These are phyloP conservation scores for Ceratocystis colombiana DNA, from an alignment of 2,329 filamentous ascomycete genomes.

Conservation along the genomic window DNA sequence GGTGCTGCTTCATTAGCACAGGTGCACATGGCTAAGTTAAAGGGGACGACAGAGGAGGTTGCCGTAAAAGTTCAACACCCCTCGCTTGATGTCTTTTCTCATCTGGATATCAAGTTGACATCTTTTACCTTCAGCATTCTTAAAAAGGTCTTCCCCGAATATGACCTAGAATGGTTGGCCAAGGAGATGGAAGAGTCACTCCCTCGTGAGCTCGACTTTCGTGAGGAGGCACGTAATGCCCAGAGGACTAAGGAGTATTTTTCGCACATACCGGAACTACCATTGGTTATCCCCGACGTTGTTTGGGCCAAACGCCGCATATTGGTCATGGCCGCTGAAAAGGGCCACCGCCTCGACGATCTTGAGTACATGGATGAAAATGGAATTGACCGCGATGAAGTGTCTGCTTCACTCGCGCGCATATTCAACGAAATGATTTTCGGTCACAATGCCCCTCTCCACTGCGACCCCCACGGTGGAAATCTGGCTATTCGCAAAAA, in stretches of 20 bases:
- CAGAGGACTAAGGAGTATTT: conserved; percentile 73
- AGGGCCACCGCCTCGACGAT: conserved; percentile 79
- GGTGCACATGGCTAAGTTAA: conserved; percentile 78
- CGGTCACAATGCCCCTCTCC: conserved; percentile 72
- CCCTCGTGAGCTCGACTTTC: conserved; percentile 85
- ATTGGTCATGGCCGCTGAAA: conserved; percentile 88
- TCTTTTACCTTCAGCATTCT: conserved; percentile 80
- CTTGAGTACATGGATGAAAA: conserved; percentile 75
- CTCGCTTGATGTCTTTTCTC: conserved; percentile 76
- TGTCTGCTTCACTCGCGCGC: conserved; percentile 76
- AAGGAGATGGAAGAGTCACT: conserved; percentile 86
- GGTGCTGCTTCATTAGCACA: conserved; percentile 91
- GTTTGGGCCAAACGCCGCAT: conserved; percentile 83
- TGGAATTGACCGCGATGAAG: conserved; percentile 86
- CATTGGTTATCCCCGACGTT: conserved; percentile 79
- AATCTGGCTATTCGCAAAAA: conserved; percentile 89
- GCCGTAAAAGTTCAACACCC: conserved; percentile 98
- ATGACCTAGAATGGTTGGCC: conserved; percentile 92
- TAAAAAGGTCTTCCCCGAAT: conserved; percentile 91
- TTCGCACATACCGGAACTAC: conserved; percentile 58
- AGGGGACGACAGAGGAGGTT: conserved; percentile 71
- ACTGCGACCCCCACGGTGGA: conserved; percentile 94
- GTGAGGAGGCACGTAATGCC: conserved; percentile 76
- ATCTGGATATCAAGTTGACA: conserved; percentile 76
- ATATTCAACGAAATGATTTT: conserved; percentile 99